Base-by-base conservation (phyloP, 139 green algal species). In the Volvox reticuliferus region DNA sequence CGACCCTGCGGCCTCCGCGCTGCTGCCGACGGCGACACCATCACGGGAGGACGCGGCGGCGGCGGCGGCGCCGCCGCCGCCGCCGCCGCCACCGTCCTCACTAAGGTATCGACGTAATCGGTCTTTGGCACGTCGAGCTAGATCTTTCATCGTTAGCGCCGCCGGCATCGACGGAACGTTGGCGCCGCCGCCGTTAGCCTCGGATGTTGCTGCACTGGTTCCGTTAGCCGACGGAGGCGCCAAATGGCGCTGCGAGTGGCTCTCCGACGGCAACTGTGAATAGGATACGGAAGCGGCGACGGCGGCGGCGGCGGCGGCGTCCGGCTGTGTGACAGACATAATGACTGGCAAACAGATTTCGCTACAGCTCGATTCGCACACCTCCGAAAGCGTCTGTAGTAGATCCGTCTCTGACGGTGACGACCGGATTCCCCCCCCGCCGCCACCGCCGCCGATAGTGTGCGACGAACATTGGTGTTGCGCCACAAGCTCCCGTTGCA, bases 401-500 rank as follows among this genome's bases (percentile, higher is more conserved):
- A 12, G 12, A 9, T 81, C 75, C 21, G 18, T 26, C 12, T 84
- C 37, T 16, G 37, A 2, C 37, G 30, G 37, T 44, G 78, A 35
- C 6, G 30, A 67, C 28, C 37, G 36, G n/a, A 36, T 2, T 26
- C 1, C 24, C 35, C 21, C 12, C 26, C 80, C 55, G 5, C 12
- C 28, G 55, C 80, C n/a, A 55, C 44, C 32, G 81, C 62, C 81
- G 81, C 62, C 18, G 20, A 61, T 33, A 12, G 6, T 32, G 18
- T 86, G 16, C 28, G 50, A 9, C 55, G 6, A 3, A 24, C 76
- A 30, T 20, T 87, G 81, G 20, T 88, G 82, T 36, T 88, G 65
- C 6, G 62, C 62, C 6, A 62, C 22, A 14, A 88, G 82, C 65
- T 88, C 82, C 33, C 82, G 82, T 36, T 88, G 82, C 20, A 88